phyloP scores from a whole-genome alignment of 495 filamentous ascomycete species.

The Oidiodendron maius region DNA sequence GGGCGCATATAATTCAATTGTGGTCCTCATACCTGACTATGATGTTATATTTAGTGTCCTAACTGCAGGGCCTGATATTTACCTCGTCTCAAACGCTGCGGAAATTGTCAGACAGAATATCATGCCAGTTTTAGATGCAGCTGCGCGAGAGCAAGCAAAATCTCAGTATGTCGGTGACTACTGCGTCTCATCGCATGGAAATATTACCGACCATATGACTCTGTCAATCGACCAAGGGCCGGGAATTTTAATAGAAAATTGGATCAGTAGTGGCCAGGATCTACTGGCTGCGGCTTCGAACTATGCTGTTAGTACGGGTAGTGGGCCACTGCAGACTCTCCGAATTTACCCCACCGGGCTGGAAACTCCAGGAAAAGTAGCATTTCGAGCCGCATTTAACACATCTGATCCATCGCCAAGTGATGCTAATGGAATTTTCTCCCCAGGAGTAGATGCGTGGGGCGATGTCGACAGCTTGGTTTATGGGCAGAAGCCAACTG shows the following conservation, averaged over 20 bases:
- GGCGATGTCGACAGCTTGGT: too few species aligned
- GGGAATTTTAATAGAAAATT: conserved; percentile 37
- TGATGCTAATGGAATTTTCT: too few species aligned
- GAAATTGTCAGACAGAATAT: conserved; percentile 29
- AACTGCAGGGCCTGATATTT: conserved; percentile 31
- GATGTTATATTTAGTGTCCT: conserved; percentile 46
- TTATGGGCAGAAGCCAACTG: too few species aligned
- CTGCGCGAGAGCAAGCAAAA: conserved; percentile 31
- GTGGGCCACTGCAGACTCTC: too few species aligned
- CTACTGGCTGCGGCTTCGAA: too few species aligned
- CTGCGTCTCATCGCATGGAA: conserved; percentile 24
- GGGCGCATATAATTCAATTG: conserved; percentile 36
- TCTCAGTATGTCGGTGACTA: conserved; percentile 32
- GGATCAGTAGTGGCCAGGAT: conserved; percentile 45
- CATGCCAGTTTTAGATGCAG: conserved; percentile 29
- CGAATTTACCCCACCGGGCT: too few species aligned
- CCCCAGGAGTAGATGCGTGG: too few species aligned
- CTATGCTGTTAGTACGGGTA: too few species aligned
- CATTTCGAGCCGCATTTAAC: too few species aligned
- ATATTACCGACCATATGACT: conserved; percentile 28
- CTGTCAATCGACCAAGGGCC: conserved; percentile 32
- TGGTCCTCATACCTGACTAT: conserved; percentile 47
- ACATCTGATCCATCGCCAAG: too few species aligned
- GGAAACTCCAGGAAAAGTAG: too few species aligned
- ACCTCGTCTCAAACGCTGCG: conserved; percentile 14